Base-by-base conservation (phyloP, 1,284 basidiomycete genomes). In the Calocybe gambosa region DNA sequence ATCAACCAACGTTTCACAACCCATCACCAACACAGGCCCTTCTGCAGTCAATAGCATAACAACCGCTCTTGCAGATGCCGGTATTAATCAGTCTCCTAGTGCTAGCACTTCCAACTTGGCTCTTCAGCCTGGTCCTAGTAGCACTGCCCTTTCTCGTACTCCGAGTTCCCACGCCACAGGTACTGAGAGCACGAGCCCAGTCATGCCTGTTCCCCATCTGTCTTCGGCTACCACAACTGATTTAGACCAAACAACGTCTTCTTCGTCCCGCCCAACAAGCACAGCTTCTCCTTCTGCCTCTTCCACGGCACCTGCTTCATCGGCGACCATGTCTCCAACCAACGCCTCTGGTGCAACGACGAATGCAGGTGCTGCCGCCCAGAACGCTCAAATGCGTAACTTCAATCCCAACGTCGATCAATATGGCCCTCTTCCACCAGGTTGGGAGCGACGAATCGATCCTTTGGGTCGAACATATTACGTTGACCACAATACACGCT, bases 371-470 rank as follows among this genome's bases (percentile, higher is more conserved):
- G 36, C 50, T 37, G 47, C 61, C 31, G 40, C 58, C 15, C 51
- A 70, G 50, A 71, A 67, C 50, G 67, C 74, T 8, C 69, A 77
- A 56, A 65, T 73, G 57, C 78, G 84, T 54, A 90, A 91, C 61
- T 92, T 92, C 66, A 89, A 89, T 60, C 85, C 90, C 15, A 85
- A 83, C 54, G 83, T 89, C 39, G 90, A 93, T 66, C 89, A 91
- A 55, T 83, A 80, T 50, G 90, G 90, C 5, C 75, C 85, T 23
- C 69, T 96, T 18, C 93, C 93, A 2, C 63, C 71, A 26, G 91
- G 92, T 3, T 96, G 93, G 93, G 93, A 96, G 67, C 79, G 93
- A 49, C 85, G 93, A 47, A 88, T 92, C 46, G 93, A 96, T 66
- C 90, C 93, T 49, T 77, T 94, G 23, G 93, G 86, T 5, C 72